A percentile compares a stretch with the other conserved stretches of the same genome.
Conservation (phyloP, 768 basidiomycete genomes). For the Naematelia aurantialba region DNA sequence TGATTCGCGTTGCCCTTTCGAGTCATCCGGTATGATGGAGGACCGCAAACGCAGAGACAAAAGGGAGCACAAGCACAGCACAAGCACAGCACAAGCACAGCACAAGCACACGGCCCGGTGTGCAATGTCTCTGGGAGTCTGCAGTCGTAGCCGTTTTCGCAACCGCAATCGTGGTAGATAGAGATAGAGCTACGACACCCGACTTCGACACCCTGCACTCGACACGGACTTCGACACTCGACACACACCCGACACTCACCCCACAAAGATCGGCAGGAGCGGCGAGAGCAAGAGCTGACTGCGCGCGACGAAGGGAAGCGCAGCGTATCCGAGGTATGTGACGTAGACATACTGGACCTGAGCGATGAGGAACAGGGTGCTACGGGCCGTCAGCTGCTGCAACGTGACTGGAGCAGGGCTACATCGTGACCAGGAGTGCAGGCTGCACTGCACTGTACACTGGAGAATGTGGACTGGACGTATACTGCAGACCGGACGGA, state of each 20-base stretch:
- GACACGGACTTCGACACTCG: no score
- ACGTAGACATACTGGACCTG: slow-evolving; percentile 86
- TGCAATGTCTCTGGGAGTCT: no score
- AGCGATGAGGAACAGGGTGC: slow-evolving; percentile 81
- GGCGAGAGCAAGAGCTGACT: slow-evolving; percentile 88
- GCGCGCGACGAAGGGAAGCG: slow-evolving; percentile 89
- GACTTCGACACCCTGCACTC: no score
- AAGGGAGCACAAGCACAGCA: neutral
- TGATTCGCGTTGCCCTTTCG: neutral
- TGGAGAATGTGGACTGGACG: neutral
- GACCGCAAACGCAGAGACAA: neutral
- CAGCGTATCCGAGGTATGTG: slow-evolving; percentile 70
- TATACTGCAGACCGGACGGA: neutral
- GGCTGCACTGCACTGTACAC: no score
- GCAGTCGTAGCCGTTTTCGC: no score
- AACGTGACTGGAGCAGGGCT: slow-evolving; percentile 78
- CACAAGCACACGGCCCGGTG: no score
- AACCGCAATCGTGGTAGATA: no score
- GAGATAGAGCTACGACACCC: no score
- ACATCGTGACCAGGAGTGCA: slow-evolving; percentile 51
- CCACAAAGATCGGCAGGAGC: slow-evolving; percentile 75
- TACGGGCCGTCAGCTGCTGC: slow-evolving; percentile 13
- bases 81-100: no score
- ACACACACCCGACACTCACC: slow-evolving; percentile 57
- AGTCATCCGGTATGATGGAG: neutral